These are phyloP conservation scores for Diplodia sapinea DNA, from an alignment of 2,329 filamentous ascomycete genomes.

Conservation along the genomic window DNA sequence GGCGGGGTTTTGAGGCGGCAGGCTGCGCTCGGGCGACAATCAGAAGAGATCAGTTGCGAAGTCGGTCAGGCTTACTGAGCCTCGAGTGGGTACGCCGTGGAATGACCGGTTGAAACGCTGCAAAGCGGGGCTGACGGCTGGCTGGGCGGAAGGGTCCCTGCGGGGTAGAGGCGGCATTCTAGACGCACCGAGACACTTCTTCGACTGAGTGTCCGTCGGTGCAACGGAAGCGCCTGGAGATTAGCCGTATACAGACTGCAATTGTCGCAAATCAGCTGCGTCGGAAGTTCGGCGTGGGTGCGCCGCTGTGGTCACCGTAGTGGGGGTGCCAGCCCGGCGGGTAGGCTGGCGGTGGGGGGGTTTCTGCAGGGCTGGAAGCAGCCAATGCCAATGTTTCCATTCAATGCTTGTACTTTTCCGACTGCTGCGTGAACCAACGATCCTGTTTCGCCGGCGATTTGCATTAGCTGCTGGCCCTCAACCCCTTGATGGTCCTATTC, in stretches of 20 bases:
- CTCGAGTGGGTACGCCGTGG: constrained; percentile 5
- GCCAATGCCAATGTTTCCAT: too few relatives aligned
- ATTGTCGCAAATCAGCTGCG: too few relatives aligned
- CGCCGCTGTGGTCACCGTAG: constrained; percentile 14
- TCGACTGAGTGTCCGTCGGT: not conserved
- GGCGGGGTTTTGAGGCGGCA: not conserved
- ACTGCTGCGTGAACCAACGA: too few relatives aligned
- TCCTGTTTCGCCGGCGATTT: too few relatives aligned
- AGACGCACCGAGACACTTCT: too few relatives aligned
- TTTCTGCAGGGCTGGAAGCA: too few relatives aligned
- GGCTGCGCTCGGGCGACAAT: not conserved
- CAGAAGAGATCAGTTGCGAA: constrained; percentile 5
- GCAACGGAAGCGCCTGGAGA: constrained; percentile 2
- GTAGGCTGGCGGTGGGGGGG: not conserved
- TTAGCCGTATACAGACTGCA: too few relatives aligned
- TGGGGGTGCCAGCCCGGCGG: not conserved
- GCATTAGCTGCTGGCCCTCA: too few relatives aligned
- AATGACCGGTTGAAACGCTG: not conserved
- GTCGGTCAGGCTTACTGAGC: not conserved
- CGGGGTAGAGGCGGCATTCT: constrained; percentile 4
- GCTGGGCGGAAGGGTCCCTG: not conserved
- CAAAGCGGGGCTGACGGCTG: constrained; percentile 2
- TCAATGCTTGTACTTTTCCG: too few relatives aligned
- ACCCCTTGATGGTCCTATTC: too few relatives aligned
- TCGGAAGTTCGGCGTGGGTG: constrained; percentile 19